A percentile compares a stretch with the other conserved stretches of the same genome.
Evolutionary conservation across 352 stramenopile genomes (phyloP).

Genomic region (Phytophthora nicotianae): DNA sequence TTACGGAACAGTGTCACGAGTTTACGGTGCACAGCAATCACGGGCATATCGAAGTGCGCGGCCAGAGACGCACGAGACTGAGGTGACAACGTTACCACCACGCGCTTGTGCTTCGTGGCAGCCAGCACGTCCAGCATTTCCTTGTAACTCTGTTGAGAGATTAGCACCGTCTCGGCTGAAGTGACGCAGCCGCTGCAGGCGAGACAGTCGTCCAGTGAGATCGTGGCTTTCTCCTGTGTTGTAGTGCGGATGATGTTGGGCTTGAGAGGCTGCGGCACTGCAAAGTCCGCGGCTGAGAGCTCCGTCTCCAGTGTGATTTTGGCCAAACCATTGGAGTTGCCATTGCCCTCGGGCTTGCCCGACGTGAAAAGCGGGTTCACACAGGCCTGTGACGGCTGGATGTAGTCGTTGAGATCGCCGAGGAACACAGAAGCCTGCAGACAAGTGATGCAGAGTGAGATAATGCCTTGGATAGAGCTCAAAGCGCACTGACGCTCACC

Average conservation of each 20-base stretch:
- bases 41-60: constrained; percentile 73
- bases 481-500: constrained; percentile 7
- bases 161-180: constrained; percentile 98
- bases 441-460: not conserved
- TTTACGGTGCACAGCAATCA: constrained; percentile 71
- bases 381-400: constrained; percentile 93
- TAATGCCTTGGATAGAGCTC: not conserved
- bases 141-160: constrained; percentile 95
- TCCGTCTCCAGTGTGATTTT: constrained; percentile 85
- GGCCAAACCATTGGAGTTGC: constrained; percentile 42
- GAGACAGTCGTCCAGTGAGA: constrained; percentile 97
- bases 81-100: constrained; percentile 91
- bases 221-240: constrained; percentile 86
- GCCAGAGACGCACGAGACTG: constrained; percentile 90
- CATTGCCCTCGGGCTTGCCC: constrained; percentile 9
- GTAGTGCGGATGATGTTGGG: constrained; percentile 84
- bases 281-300: constrained; percentile 64
- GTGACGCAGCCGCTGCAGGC: constrained; percentile 98
- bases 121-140: constrained; percentile 81
- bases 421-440: constrained; percentile 91
- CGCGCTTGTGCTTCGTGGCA: constrained; percentile 46
- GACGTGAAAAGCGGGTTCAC: constrained; percentile 94
- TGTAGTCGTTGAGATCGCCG: constrained; percentile 94
- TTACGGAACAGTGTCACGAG: constrained; percentile 78
- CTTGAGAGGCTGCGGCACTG: constrained; percentile 42